Percentiles rank a stretch among this genome's conserved stretches.
Evolutionary conservation across 2,329 filamentous ascomycete genomes (phyloP).

Genomic region (Penicillium sp.): DNA sequence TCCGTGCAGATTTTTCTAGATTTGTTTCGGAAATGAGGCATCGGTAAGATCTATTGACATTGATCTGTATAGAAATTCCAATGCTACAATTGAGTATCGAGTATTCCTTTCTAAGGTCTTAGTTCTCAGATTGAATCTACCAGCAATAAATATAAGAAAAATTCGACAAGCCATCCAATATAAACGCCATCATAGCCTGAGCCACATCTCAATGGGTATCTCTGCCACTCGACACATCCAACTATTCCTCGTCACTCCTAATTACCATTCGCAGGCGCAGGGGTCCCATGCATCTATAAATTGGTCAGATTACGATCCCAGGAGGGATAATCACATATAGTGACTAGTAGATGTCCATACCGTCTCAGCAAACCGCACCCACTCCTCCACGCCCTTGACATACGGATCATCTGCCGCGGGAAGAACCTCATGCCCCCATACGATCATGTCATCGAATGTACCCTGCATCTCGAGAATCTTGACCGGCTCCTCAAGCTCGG

Average conservation of each 20-base stretch:
- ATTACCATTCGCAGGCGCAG: constrained; percentile 8
- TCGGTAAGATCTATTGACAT: neutral
- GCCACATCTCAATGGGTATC: neutral
- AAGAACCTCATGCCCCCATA: constrained; percentile 77
- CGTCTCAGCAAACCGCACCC: constrained; percentile 67
- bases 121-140: neutral
- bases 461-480: constrained; percentile 59
- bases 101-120: neutral
- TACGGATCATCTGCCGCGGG: constrained; percentile 66
- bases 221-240: neutral
- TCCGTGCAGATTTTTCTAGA: too few relatives aligned
- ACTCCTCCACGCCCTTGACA: constrained; percentile 71
- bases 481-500: constrained; percentile 49
- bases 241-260: neutral
- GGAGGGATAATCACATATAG: neutral
- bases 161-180: neutral
- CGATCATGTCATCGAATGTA: constrained; percentile 66
- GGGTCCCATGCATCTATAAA: constrained; percentile 27
- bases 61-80: neutral
- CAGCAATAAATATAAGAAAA: neutral
- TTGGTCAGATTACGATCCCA: constrained; percentile 6
- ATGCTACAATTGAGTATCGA: neutral
- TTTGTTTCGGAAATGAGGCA: neutral
- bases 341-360: constrained; percentile 43
- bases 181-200: neutral